Evolutionary conservation across 352 stramenopile genomes (phyloP).

Genomic region (Globisporangium irregulare): DNA sequence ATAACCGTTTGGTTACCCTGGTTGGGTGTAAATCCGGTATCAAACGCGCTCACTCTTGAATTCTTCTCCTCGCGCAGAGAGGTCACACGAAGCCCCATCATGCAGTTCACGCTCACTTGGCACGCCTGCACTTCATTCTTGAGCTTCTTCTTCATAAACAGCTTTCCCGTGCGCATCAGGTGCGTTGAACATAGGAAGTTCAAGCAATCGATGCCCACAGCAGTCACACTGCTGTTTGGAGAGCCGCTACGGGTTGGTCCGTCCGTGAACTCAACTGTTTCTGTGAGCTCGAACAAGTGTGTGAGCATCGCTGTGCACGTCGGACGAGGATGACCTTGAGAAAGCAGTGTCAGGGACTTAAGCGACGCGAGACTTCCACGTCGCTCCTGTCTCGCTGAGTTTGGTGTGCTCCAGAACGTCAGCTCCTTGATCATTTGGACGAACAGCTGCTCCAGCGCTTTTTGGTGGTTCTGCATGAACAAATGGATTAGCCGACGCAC

Average conservation of each 20-base stretch:
- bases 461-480: conserved; percentile 77
- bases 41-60: conserved; percentile 25
- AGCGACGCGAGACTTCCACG: conserved; percentile 46
- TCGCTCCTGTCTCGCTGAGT: conserved; percentile 31
- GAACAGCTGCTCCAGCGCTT: conserved; percentile 67
- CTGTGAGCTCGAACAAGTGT: conserved; percentile 80
- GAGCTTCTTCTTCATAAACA: conserved; percentile 75
- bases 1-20: conserved; percentile 66
- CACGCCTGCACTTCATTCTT: conserved; percentile 75
- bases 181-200: conserved; percentile 87
- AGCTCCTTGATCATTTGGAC: conserved; percentile 83
- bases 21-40: conserved; percentile 55
- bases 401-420: conserved; percentile 73
- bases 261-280: conserved; percentile 83
- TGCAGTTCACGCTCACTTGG: conserved; percentile 79
- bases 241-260: conserved; percentile 23
- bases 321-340: conserved; percentile 64
- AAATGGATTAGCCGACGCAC: conserved; percentile 80
- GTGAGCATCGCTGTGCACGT: conserved; percentile 78
- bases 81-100: conserved; percentile 83
- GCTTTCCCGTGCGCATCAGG: conserved; percentile 57
- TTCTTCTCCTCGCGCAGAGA: conserved; percentile 47
- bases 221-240: conserved; percentile 36
- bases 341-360: conserved; percentile 66
- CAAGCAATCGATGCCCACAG: conserved; percentile 78